Base-by-base conservation (phyloP, 208 protist species). In the Trypanosoma lewisi region DNA sequence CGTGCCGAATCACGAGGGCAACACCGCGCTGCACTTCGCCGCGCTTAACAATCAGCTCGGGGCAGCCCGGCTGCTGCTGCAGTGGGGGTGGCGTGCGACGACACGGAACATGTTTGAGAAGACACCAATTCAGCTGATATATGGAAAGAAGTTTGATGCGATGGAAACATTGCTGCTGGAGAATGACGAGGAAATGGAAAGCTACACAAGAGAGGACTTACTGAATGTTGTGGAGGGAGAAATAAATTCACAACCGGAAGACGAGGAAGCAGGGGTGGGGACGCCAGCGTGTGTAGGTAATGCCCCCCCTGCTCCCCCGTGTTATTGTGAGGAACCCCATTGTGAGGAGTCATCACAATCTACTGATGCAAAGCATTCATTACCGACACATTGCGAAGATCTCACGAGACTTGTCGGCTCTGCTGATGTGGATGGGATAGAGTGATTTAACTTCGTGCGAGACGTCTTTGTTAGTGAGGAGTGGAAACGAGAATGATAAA, bases 11-110 rank as follows among this genome's bases (percentile, higher is more conserved):
- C 55, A 83, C 28, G 82, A 94, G 61, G 91, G 91, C 25, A 94
- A 93, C 61, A 94, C 91, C 6, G 87, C 91, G 1, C 72, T 96
- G 9, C 85, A 93, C 55, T 94, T 93, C 63, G 87, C 91, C 17
- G 91, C 91, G n/a, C 75, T 95, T 31, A 94, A 94, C 70, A 91
- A 93, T 67, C 79, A 80, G 54, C 51, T 89, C 11, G 75, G 74
- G 14, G 85, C 83, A 19, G 83, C 85, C 19, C 62, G 73, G 52
- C 65, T 70, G 48, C 78, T 96, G 27, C 60, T 93, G 53, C 44
- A 41, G 52, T 61, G 66, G 12, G 86, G 86, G 31, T 95, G 89
- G 86, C 73, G 54, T 12, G 70, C 77, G 2, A 70, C 71, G 9
- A 74, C 76, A 45, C 55, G 57, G 30, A 95, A 95, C 51, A 60